Evolutionary conservation across 192 early-diverging fungal genomes (phyloP).

Genomic region (Haplosporangium gracile): DNA sequence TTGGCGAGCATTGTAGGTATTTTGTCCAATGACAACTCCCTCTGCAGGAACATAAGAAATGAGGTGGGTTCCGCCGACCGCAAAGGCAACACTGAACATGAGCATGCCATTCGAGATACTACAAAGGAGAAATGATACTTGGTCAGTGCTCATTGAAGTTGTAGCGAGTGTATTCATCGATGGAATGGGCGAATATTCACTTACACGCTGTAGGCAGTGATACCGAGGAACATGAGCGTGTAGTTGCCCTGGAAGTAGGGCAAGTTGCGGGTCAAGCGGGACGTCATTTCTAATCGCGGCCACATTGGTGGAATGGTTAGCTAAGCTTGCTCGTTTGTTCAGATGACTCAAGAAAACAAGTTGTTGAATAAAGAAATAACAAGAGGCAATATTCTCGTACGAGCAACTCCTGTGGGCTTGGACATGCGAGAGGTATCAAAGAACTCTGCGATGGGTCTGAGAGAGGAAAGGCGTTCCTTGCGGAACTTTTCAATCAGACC

Average conservation of each 20-base stretch:
- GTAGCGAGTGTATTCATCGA: background rate
- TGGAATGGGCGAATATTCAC: background rate
- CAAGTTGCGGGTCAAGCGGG: slow-evolving; percentile 65
- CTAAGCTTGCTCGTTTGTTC: background rate
- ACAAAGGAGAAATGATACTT: background rate
- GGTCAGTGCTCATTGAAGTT: background rate
- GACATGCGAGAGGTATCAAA: slow-evolving; percentile 65
- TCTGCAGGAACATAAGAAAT: slow-evolving; percentile 61
- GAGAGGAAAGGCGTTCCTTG: slow-evolving; percentile 60
- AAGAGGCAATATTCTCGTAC: slow-evolving; percentile 16
- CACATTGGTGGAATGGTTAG: background rate
- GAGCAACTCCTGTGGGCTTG: slow-evolving; percentile 57
- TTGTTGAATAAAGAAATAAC: background rate
- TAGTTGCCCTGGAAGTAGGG: slow-evolving; percentile 72
- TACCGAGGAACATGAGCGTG: slow-evolving; percentile 65
- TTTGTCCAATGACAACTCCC: slow-evolving; percentile 46
- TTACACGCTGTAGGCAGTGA: slow-evolving; percentile 70
- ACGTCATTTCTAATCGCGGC: slow-evolving; percentile 24
- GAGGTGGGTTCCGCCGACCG: slow-evolving; percentile 59
- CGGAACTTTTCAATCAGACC: slow-evolving; percentile 48
- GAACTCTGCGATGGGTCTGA: slow-evolving; percentile 66
- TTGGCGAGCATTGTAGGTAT: slow-evolving; percentile 50
- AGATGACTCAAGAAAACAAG: background rate
- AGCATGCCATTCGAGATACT: slow-evolving; percentile 67
- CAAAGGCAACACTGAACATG: slow-evolving; percentile 61